Conservation (phyloP, 164 flowering plant species). For the Umbilicus rupestris region DNA sequence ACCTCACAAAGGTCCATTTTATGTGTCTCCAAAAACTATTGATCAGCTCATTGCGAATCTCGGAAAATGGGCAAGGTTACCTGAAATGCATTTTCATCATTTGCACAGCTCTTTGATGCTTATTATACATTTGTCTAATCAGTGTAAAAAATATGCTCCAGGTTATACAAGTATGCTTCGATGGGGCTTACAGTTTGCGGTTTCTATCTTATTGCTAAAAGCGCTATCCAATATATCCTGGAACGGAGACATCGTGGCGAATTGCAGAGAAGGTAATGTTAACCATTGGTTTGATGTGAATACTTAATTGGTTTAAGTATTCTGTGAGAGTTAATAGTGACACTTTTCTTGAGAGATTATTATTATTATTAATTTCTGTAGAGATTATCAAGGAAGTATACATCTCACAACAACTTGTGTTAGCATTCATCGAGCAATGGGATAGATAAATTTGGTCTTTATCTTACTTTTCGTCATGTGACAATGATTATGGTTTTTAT, state of each 20-base stretch:
- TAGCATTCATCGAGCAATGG: not conserved
- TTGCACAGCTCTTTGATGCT: constrained; percentile 2
- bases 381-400: not conserved
- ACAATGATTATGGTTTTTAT: not conserved
- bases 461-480: not conserved
- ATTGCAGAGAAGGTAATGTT: constrained; percentile 54
- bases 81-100: not conserved
- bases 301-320: not conserved
- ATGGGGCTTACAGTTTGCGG: constrained; percentile 77
- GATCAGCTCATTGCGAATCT: constrained; percentile 82
- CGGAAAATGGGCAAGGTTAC: constrained; percentile 89
- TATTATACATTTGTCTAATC: not conserved
- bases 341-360: not conserved
- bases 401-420: not conserved
- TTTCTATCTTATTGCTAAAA: constrained; percentile 66
- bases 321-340: not conserved
- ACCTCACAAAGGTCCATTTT: constrained; percentile 91
- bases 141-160: constrained; percentile 18
- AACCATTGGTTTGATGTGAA: not conserved
- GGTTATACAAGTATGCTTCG: constrained; percentile 84
- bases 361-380: too few species aligned
- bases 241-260: constrained; percentile 71
- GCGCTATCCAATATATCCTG: constrained; percentile 48
- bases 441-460: not conserved
- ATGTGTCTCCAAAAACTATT: constrained; percentile 72